phyloP scores from a whole-genome alignment of 2,329 filamentous ascomycete genomes.

The Nothophaeocryptopus gaeumannii region DNA sequence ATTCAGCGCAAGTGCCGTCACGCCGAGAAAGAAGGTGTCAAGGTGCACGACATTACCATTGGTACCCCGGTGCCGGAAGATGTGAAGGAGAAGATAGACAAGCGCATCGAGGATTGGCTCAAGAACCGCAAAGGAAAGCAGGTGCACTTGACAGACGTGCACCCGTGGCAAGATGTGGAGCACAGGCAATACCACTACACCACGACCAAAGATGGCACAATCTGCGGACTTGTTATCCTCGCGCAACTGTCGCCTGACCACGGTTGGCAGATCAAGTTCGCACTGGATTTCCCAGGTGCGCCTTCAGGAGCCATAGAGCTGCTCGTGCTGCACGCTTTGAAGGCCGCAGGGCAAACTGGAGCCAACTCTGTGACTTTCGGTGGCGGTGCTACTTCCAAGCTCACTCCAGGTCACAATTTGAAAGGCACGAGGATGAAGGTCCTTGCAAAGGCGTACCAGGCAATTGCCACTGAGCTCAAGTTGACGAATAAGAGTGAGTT shows the following conservation, averaged over 20 bases:
- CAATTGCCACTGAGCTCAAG: conserved; percentile 76
- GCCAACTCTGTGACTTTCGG: conserved; percentile 77
- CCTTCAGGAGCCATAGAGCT: conserved; percentile 86
- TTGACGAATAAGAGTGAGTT: conserved; percentile 85
- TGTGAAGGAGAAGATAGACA: conserved; percentile 66
- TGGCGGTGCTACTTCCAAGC: conserved; percentile 70
- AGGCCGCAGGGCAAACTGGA: conserved; percentile 57
- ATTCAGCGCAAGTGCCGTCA: conserved; percentile 74
- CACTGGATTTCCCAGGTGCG: conserved; percentile 84
- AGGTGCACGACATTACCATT: conserved; percentile 69
- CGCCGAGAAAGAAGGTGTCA: conserved; percentile 79
- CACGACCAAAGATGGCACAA: conserved; percentile 66
- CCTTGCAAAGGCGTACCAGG: conserved; percentile 76
- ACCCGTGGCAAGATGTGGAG: conserved; percentile 78
- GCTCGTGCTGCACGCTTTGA: conserved; percentile 70
- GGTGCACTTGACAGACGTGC: conserved; percentile 85
- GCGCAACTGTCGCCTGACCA: conserved; percentile 75
- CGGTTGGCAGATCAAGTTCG: conserved; percentile 94
- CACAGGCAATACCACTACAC: conserved; percentile 87
- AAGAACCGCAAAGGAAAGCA: conserved; percentile 76
- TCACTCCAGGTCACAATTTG: conserved; percentile 78
- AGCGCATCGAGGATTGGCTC: conserved; percentile 76
- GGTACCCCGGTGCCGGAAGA: conserved; percentile 64
- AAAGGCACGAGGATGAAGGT: conserved; percentile 77
- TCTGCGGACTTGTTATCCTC: conserved; percentile 76